Percentiles rank a stretch among this genome's conserved stretches.
Evolutionary conservation across 495 filamentous ascomycete species (phyloP).

Genomic region (Parathielavia hyrcaniae): DNA sequence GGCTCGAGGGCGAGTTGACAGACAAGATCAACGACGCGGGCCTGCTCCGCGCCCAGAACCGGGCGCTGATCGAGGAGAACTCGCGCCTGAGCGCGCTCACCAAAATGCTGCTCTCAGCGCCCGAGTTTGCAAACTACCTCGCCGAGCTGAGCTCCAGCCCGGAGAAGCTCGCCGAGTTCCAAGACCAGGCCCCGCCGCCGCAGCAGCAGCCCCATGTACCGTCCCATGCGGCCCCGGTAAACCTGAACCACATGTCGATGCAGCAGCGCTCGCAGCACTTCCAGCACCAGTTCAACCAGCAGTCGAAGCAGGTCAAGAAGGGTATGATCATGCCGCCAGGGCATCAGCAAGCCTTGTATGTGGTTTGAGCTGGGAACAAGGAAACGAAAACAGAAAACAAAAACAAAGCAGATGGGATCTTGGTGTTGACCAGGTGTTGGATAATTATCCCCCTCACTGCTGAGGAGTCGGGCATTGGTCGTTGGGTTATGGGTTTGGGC

Average conservation of each 20-base stretch:
- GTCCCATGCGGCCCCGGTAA: no score
- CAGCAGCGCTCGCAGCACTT: not conserved
- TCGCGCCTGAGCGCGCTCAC: slow-evolving; percentile 68
- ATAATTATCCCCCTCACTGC: no score
- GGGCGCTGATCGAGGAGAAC: slow-evolving; percentile 71
- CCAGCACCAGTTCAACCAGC: not conserved
- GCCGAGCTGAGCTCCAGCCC: slow-evolving; percentile 54
- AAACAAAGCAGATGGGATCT: no score
- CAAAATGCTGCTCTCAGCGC: slow-evolving; percentile 75
- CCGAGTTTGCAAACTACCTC: slow-evolving; percentile 78
- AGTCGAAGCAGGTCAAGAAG: no score
- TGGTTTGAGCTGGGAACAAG: no score
- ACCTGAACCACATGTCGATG: not conserved
- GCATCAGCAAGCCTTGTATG: no score
- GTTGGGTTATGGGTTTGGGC: no score
- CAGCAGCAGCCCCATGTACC: slow-evolving; percentile 23
- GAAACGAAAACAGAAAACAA: no score
- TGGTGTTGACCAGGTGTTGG: no score
- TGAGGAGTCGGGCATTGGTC: no score
- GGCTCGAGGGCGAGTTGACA: slow-evolving; percentile 82
- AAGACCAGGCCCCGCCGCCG: not conserved
- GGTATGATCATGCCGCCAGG: no score
- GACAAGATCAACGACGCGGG: slow-evolving; percentile 60
- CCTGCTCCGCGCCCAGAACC: slow-evolving; percentile 67
- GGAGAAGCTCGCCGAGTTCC: slow-evolving; percentile 14